Evolutionary conservation across 106 monocot species (phyloP), one percentile per base, ranked within the genome.

Genomic region (Triglochin maritima): DNA sequence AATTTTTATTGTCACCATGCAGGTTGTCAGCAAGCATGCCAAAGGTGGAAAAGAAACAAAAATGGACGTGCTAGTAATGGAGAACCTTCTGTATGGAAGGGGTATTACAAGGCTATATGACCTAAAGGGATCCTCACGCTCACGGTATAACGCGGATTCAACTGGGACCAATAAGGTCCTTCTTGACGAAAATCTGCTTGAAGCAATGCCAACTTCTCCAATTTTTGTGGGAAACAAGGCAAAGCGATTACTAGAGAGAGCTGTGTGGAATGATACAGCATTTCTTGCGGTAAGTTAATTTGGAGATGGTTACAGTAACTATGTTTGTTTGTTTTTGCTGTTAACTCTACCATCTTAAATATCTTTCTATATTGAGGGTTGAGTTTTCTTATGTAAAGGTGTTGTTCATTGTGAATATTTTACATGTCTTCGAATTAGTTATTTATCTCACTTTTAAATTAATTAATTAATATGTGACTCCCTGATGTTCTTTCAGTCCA

Each of bases 251-350:
- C 65, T 94, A 41, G 89, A 85, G 73, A 78, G 89, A 75, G 94
- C 94, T 82, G 86, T 94, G 68, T 94, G 94, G 94, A 94, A 94
- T 75, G 94, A 94, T 73, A 94, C 86, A 62, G 49, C 86, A 68
- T 94, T 94, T 82, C 80, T 94, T 17, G 86, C 84, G 2, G 89
- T 89, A 55, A 77, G 93, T 73, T 44, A 52, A 4, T 7, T 16
- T 56, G n/a, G 10, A 4, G 3, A 46, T 69, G 44, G 5, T 59
- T 59, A 29, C 3, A 47, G 4, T 66, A 9, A 44, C 44, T 7
- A 68, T 41, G 11, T 12, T 17, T 67, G n/a, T 54, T 29, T 54
- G 15, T 54, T 67, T 4, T 14, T 63, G 48, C 4, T 14, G 3
- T 63, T 13, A 3, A 48, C 9, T n/a, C 48, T 46, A 4, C 3